Evolutionary conservation across 805 yeast species (phyloP).

Genomic region (Alloascoidea hylecoeti): DNA sequence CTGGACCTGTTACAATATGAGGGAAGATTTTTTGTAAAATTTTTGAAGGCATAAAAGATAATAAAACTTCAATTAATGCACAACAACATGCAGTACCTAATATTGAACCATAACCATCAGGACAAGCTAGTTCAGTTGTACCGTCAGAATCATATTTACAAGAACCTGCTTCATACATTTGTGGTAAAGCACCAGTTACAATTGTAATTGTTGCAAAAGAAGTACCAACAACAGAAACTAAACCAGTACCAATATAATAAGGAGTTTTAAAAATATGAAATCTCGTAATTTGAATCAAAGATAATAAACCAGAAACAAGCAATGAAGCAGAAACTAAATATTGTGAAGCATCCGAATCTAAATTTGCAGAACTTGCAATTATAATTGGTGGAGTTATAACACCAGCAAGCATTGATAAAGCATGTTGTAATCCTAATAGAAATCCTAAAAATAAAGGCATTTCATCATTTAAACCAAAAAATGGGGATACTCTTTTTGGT

Average conservation of each 20-base stretch:
- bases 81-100: slow-evolving; percentile 72
- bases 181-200: slow-evolving; percentile 59
- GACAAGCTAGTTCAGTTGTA: slow-evolving; percentile 58
- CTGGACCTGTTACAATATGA: slow-evolving; percentile 88
- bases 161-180: slow-evolving; percentile 61
- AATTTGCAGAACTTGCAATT: slow-evolving; percentile 49
- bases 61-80: slow-evolving; percentile 55
- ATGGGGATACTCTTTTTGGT: slow-evolving; percentile 50
- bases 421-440: slow-evolving; percentile 74
- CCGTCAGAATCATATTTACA: slow-evolving; percentile 60
- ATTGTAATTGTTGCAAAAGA: slow-evolving; percentile 81
- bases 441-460: slow-evolving; percentile 75
- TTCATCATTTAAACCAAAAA: slow-evolving; percentile 66
- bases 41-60: slow-evolving; percentile 70
- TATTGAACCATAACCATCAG: slow-evolving; percentile 82
- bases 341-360: slow-evolving; percentile 33
- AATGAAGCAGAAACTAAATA: slow-evolving; percentile 61
- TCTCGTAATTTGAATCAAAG: slow-evolving; percentile 67
- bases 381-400: slow-evolving; percentile 74
- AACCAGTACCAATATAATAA: slow-evolving; percentile 76
- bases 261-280: slow-evolving; percentile 63
- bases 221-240: slow-evolving; percentile 83
- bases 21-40: slow-evolving; percentile 66
- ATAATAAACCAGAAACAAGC: slow-evolving; percentile 57
- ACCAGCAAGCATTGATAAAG: slow-evolving; percentile 88